Percentiles rank a stretch among this genome's conserved stretches.
phyloP scores from a whole-genome alignment of 169 alveolate genomes.

The Babesia gibsoni region DNA sequence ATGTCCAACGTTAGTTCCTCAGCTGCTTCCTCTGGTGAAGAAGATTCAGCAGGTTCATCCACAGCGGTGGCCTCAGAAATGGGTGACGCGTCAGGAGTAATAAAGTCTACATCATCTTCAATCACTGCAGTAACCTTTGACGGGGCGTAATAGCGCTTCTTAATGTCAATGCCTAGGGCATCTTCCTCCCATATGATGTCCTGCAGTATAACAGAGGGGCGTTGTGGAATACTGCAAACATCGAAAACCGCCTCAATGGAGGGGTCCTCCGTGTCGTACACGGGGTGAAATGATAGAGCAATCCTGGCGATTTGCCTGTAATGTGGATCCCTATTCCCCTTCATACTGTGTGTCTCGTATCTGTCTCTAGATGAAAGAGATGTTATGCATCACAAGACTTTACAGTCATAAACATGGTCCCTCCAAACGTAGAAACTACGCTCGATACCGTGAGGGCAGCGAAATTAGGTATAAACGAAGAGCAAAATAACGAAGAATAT shows the following conservation, averaged over 20 bases:
- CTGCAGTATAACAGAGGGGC: background rate
- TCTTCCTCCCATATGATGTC: conserved; percentile 57
- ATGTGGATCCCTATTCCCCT: background rate
- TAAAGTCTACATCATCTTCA: background rate
- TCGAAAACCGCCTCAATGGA: background rate
- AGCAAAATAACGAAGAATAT: too few relatives aligned
- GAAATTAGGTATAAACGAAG: too few relatives aligned
- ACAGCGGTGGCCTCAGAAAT: background rate
- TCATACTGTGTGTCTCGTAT: background rate
- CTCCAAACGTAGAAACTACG: too few relatives aligned
- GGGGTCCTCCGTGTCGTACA: background rate
- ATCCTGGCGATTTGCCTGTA: background rate
- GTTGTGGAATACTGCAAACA: background rate
- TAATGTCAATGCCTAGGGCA: conserved; percentile 6
- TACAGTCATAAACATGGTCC: too few relatives aligned
- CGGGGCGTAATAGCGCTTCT: background rate
- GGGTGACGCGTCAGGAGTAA: background rate
- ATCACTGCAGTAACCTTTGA: background rate
- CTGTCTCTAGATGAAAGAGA: too few relatives aligned
- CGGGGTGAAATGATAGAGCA: background rate
- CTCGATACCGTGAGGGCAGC: too few relatives aligned
- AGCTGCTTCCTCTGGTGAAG: background rate
- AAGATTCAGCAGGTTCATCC: background rate
- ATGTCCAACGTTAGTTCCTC: background rate
- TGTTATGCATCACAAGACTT: too few relatives aligned